Conservation (phyloP, 495 filamentous ascomycete genomes). For the Daldinia grandis region DNA sequence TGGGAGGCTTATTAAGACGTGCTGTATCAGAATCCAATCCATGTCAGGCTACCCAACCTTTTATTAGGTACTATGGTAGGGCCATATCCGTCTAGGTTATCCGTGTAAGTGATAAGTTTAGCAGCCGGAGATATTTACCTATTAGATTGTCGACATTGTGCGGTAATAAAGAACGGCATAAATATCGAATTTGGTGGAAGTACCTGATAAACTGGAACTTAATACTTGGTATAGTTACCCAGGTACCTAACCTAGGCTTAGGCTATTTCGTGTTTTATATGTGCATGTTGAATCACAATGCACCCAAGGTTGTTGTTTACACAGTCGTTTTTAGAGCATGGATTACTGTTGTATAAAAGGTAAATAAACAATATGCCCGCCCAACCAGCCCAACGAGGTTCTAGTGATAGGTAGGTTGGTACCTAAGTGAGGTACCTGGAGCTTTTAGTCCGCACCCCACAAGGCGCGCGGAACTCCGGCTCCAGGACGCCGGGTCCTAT, state of each 20-base stretch:
- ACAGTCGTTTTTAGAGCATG: background rate
- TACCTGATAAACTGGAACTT: no score
- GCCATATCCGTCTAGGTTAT: background rate
- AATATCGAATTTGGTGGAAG: background rate
- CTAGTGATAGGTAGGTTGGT: slow-evolving; percentile 2
- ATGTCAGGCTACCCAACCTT: background rate
- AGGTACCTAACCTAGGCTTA: no score
- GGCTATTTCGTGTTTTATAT: slow-evolving; percentile 12
- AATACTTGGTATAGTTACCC: background rate
- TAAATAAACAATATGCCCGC: no score
- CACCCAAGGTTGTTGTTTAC: background rate
- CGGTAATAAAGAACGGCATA: slow-evolving; percentile 17
- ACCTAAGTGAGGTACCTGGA: slow-evolving; percentile 3
- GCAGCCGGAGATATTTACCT: background rate
- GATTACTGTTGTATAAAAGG: background rate
- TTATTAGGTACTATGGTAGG: no score
- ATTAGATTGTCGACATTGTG: background rate
- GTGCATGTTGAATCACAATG: background rate
- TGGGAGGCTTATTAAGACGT: slow-evolving; percentile 33
- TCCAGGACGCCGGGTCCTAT: slow-evolving; percentile 34
- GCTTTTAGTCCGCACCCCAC: slow-evolving; percentile 26
- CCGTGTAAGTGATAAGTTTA: slow-evolving; percentile 2
- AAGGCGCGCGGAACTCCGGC: slow-evolving; percentile 34
- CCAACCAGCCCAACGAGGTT: no score
- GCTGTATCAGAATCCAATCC: background rate